Base-by-base conservation (phyloP, 2,329 filamentous ascomycete genomes). In the Exophiala spinifera region DNA sequence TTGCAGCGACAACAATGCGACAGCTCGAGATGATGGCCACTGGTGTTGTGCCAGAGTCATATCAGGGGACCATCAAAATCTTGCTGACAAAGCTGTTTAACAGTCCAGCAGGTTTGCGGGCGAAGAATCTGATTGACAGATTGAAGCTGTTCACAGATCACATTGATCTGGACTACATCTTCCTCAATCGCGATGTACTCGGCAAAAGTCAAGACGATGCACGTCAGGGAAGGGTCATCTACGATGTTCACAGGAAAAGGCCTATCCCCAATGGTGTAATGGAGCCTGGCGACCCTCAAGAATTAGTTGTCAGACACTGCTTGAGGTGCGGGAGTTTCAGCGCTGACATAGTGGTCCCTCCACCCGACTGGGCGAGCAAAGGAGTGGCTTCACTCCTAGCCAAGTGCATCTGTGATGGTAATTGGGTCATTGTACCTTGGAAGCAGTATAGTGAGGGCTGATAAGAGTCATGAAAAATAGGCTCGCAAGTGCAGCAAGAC, bases 11-110 rank as follows among this genome's bases (percentile, higher is more conserved):
- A 7, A 53, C 54, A 10, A 36, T 48, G 14, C 46, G 59, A 37
- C 62, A 64, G 50, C 49, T 63, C 23, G 57, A 63, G 28, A 64
- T 64, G 62, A 64, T 64, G 61, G 46, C 57, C 15, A 63, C 56
- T 13, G 62, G 62, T 3, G 40, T 55, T 14, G 61, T 64, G 20
- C 44, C 43, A 13, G 55, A 60, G 19, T 31, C 46, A 10, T 64
- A 63, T 31, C 55, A 61, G 37, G 69, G 79, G 67, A 74, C 76
- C 83, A 2, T 74, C 88, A 62, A 82, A 80, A 53, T 78, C 83
- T 79, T 86, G 46, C 82, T 87, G 57, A 84, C 88, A 58, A 79
- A 79, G 55, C 74, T 89, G 20, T 74, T 89, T 34, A 76, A 74
- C 14, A 81, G 88, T 33, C 77, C 90, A n/a, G 80, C 84, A 59